These are phyloP conservation scores for Albugo laibachii DNA, from an alignment of 352 stramenopile genomes.

Conservation along the genomic window DNA sequence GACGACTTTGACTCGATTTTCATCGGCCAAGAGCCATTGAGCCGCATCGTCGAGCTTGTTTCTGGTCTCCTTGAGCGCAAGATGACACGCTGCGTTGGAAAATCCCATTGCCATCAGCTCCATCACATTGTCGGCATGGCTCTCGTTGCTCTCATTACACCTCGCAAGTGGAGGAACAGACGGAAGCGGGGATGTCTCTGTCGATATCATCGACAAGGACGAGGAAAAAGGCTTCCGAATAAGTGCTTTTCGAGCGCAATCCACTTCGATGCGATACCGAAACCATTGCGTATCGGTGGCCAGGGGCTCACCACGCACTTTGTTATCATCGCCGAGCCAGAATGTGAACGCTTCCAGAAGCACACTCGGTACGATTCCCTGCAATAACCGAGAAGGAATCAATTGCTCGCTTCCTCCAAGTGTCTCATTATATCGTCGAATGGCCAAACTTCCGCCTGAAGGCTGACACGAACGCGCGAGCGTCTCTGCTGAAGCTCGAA, in stretches of 20 bases:
- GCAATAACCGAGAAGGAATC: constrained; percentile 83
- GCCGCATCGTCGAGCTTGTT: constrained; percentile 53
- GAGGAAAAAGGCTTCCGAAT: constrained; percentile 42
- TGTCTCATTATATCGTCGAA: constrained; percentile 53
- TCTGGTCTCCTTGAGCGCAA: constrained; percentile 43
- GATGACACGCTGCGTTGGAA: constrained; percentile 54
- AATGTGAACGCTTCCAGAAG: constrained; percentile 93
- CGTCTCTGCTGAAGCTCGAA: constrained; percentile 43
- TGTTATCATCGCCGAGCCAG: constrained; percentile 92
- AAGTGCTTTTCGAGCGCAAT: constrained; percentile 25
- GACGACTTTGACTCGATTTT: constrained; percentile 49
- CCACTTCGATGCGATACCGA: constrained; percentile 59
- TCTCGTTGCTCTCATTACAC: no score
- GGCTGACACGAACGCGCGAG: constrained; percentile 36
- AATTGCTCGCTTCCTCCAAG: constrained; percentile 70
- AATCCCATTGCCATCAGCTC: constrained; percentile 81
- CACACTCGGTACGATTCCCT: constrained; percentile 85
- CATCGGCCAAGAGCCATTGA: constrained; percentile 66
- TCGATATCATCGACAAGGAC: constrained; percentile 37
- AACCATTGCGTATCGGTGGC: constrained; percentile 75
- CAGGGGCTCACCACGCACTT: constrained; percentile 87
- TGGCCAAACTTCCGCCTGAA: constrained; percentile 73
- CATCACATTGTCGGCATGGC: constrained; percentile 54
- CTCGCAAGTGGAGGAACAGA: constrained; percentile 25
- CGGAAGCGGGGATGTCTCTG: constrained; percentile 10